Conservation (phyloP, 2,329 filamentous ascomycete species). For the Aspergillaceae sp. region DNA sequence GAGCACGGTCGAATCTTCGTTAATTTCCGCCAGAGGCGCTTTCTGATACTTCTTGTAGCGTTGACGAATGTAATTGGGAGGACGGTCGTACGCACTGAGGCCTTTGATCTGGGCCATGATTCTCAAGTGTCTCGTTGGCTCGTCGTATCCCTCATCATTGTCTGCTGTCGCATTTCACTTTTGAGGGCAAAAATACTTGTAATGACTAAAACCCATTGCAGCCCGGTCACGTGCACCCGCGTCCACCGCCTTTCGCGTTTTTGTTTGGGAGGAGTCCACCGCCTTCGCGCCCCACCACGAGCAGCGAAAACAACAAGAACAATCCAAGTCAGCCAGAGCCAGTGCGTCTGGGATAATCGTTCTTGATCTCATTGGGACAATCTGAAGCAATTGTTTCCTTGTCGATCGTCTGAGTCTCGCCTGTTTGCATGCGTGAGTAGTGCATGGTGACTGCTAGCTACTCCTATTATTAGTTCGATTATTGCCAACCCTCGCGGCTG, state of each 20-base stretch:
- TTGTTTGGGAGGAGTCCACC: constrained; percentile 31
- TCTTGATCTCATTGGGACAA: no score
- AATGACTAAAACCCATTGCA: no score
- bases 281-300: constrained; percentile 32
- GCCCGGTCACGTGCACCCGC: constrained; percentile 7
- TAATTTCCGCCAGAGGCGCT: constrained; percentile 46
- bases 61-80: constrained; percentile 59
- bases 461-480: neutral
- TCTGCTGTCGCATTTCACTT: no score
- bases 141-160: no score
- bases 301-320: constrained; percentile 31
- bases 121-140: no score
- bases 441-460: neutral
- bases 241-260: constrained; percentile 23
- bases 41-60: constrained; percentile 69
- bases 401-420: neutral
- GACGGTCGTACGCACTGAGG: constrained; percentile 69
- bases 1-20: constrained; percentile 48
- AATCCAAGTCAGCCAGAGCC: neutral
- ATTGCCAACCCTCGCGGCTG: no score
- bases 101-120: constrained; percentile 27
- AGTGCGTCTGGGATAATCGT: neutral
- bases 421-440: neutral
- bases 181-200: no score
- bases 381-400: no score